phyloP scores from a whole-genome alignment of 164 flowering plant genomes.

The Vitis cinerea region DNA sequence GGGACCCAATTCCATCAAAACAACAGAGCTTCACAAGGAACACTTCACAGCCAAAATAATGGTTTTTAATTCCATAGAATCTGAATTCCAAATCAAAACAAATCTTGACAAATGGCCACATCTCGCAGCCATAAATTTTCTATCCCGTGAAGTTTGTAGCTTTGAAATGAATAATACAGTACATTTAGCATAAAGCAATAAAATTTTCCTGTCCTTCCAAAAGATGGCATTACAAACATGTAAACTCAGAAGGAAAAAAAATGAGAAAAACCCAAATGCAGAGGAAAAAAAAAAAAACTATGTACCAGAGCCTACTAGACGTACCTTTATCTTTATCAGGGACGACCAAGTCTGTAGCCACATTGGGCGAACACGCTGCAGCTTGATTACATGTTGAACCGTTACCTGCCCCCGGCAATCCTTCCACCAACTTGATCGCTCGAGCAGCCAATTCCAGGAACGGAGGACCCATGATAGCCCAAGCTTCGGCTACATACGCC shows the following conservation, averaged over 20 bases:
- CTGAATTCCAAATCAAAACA: background rate
- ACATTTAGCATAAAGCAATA: background rate
- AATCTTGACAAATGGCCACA: background rate
- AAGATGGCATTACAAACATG: background rate
- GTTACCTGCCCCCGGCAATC: background rate
- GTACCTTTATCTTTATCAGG: background rate
- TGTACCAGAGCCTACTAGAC: background rate
- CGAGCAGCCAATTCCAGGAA: conserved; percentile 45
- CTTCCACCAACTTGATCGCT: background rate
- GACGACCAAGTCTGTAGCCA: background rate
- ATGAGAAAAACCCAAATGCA: background rate
- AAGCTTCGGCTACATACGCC: conserved; percentile 46
- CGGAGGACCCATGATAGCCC: conserved; percentile 48
- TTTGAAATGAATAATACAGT: background rate
- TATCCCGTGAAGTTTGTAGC: background rate
- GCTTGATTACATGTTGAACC: background rate
- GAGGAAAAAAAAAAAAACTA: background rate
- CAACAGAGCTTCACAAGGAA: no score
- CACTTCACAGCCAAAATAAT: no score
- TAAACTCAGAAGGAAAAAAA: background rate
- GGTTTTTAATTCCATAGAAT: background rate
- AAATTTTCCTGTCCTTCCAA: no score
- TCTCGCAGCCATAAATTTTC: background rate
- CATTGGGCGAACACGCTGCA: background rate
- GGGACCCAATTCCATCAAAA: no score